A percentile compares a stretch with the other conserved stretches of the same genome.
phyloP scores from a whole-genome alignment of 2,329 filamentous ascomycete genomes.

The Aspergillus phoenicis region DNA sequence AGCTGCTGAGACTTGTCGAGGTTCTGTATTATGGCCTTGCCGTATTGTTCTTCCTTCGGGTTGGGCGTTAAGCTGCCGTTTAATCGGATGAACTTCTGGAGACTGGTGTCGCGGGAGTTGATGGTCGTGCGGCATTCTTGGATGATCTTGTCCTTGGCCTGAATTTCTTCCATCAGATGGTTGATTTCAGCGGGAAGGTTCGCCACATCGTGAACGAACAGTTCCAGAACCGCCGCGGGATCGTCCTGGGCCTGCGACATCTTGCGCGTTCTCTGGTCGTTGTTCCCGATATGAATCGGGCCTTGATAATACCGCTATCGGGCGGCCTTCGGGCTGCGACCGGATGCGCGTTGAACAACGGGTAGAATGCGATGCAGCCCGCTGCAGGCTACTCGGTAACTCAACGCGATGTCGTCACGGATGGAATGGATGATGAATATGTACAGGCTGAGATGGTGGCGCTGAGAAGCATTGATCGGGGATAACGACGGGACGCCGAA shows the following conservation, averaged over 20 bases:
- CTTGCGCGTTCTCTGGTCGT: not conserved
- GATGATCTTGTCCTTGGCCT: slow-evolving; percentile 65
- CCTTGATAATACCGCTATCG: not conserved
- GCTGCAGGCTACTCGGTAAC: not conserved
- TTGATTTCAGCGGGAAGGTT: slow-evolving; percentile 67
- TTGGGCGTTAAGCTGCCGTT: slow-evolving; percentile 64
- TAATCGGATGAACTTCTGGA: slow-evolving; percentile 68
- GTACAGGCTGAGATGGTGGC: not conserved
- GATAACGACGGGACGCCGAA: not conserved
- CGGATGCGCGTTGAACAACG: not conserved
- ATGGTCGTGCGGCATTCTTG: slow-evolving; percentile 60
- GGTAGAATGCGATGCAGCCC: not conserved
- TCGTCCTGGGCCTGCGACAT: slow-evolving; percentile 59
- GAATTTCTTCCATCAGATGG: slow-evolving; percentile 67
- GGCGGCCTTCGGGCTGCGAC: not conserved
- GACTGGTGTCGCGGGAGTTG: slow-evolving; percentile 58
- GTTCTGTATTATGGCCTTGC: slow-evolving; percentile 59
- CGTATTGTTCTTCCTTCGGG: slow-evolving; percentile 65
- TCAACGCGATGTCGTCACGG: not conserved
- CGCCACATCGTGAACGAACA: slow-evolving; percentile 65
- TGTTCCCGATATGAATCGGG: not conserved
- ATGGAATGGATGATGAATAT: not conserved
- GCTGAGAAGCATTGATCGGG: not conserved
- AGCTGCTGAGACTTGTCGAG: slow-evolving; percentile 60
- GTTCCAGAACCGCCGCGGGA: slow-evolving; percentile 64